A percentile compares a stretch with the other conserved stretches of the same genome.
Evolutionary conservation across 768 basidiomycete genomes (phyloP).

Genomic region (Scleroderma citrinum): DNA sequence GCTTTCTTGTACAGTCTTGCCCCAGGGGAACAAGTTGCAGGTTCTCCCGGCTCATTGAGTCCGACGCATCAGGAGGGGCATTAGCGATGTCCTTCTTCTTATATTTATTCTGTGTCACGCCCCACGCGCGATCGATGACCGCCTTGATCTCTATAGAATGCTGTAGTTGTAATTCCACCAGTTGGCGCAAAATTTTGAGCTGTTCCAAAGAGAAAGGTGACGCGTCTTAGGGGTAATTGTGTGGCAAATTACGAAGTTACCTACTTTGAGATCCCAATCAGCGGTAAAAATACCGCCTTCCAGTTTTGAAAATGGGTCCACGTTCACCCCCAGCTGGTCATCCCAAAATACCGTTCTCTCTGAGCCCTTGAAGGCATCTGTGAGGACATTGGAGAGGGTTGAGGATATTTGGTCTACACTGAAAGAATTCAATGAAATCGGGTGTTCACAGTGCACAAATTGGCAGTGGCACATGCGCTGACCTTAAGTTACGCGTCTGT

Average conservation of each 20-base stretch:
- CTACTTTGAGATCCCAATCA: slow-evolving; percentile 79
- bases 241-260: slow-evolving; percentile 27
- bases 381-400: slow-evolving; percentile 62
- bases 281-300: slow-evolving; percentile 74
- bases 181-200: slow-evolving; percentile 78
- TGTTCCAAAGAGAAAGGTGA: slow-evolving; percentile 28
- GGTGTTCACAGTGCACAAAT: slow-evolving; percentile 20
- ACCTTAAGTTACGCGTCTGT: slow-evolving; percentile 88
- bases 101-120: slow-evolving; percentile 76
- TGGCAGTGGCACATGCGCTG: slow-evolving; percentile 35
- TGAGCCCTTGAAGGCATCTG: slow-evolving; percentile 65
- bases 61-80: slow-evolving; percentile 49
- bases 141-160: slow-evolving; percentile 65
- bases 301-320: slow-evolving; percentile 64
- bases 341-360: slow-evolving; percentile 82
- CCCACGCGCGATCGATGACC: slow-evolving; percentile 80
- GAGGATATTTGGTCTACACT: slow-evolving; percentile 80
- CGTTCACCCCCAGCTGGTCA: slow-evolving; percentile 56
- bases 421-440: slow-evolving; percentile 29
- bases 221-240: slow-evolving; percentile 25
- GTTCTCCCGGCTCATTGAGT: slow-evolving; percentile 60
- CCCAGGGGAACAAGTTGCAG: slow-evolving; percentile 68
- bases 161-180: slow-evolving; percentile 77
- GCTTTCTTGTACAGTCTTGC: slow-evolving; percentile 68
- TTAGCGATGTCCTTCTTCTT: slow-evolving; percentile 67